phyloP scores from a whole-genome alignment of 2,329 filamentous ascomycete genomes.

The Cadophora sp. region DNA sequence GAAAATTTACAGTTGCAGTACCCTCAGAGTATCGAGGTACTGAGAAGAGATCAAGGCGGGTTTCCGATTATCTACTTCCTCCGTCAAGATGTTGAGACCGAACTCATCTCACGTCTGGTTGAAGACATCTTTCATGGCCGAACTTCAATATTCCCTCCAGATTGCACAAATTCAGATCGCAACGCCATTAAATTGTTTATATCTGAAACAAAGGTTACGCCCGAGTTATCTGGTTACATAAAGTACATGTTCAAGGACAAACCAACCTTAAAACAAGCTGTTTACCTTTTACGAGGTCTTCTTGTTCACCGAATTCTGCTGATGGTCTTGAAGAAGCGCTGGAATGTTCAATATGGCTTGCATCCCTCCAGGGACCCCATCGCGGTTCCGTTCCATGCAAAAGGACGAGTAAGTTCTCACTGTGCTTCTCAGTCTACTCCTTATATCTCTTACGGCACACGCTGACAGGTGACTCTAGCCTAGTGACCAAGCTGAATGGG shows the following conservation, averaged over 20 bases:
- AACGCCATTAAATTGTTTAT: slow-evolving; percentile 42
- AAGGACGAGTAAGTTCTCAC: slow-evolving; percentile 54
- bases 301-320: slow-evolving; percentile 64
- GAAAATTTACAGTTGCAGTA: slow-evolving; percentile 46
- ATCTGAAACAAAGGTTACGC: slow-evolving; percentile 35
- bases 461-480: neutral
- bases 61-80: slow-evolving; percentile 59
- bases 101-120: slow-evolving; percentile 43
- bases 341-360: slow-evolving; percentile 67
- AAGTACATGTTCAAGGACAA: slow-evolving; percentile 44
- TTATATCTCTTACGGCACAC: too few species aligned
- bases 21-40: slow-evolving; percentile 53
- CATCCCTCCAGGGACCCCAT: slow-evolving; percentile 61
- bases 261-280: slow-evolving; percentile 40
- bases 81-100: slow-evolving; percentile 47
- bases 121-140: slow-evolving; percentile 45
- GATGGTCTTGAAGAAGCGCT: slow-evolving; percentile 57
- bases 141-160: slow-evolving; percentile 34
- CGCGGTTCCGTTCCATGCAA: slow-evolving; percentile 71
- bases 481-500: slow-evolving; percentile 60
- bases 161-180: slow-evolving; percentile 33
- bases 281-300: slow-evolving; percentile 68
- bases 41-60: slow-evolving; percentile 40
- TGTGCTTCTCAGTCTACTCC: too few species aligned
- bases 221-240: slow-evolving; percentile 37